Base-by-base conservation (phyloP, 1,139 yeast species). In the Yamadazyma trypodendri region DNA sequence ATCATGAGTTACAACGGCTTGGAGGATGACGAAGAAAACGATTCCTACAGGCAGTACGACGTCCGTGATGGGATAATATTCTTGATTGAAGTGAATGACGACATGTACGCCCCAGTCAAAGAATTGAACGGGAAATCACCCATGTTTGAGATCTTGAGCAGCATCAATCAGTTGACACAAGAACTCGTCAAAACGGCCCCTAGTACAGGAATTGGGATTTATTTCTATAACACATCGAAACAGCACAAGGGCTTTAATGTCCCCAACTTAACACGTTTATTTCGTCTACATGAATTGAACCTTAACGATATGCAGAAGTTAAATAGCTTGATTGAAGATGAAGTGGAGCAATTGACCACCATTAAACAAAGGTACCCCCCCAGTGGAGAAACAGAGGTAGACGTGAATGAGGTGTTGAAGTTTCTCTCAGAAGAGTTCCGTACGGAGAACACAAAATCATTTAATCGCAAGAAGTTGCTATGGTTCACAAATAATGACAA, bases 181-280 rank as follows among this genome's bases (percentile, higher is more conserved):
- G 81, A 77, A 31, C 60, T 82, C 42, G 72, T 80, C 1, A 77
- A 80, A 29, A 70, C 82, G 0, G 56, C 75, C 39, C 84, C 85
- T 2, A 68, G 68, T 40, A 78, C 88, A 0, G 89, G 88, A 0
- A 63, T 83, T 24, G 90, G 89, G 0, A 71, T 84, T 34, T 82
- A 78, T 50, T 55, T 84, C 18, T 79, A 77, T 58, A 77, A 81
- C 49, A 67, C 80, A 45, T 56, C 48, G 35, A 44, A 51, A 44
- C 41, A 61, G 4, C 51, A 52, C 7, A 44, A 50, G 9, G 65
- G 61, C 24, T 64, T 54, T 39, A 54, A 61, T 33, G 57, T 57
- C 28, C 58, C 60, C 1, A 65, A 64, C 2, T 51, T 70, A 25
- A 49, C 50, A 31, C 55, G 58, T 36, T 40, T 70, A 16, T 68